Base-by-base conservation (phyloP, 1,139 yeast genomes). In the Spencermartinsiella ligniputridi region DNA sequence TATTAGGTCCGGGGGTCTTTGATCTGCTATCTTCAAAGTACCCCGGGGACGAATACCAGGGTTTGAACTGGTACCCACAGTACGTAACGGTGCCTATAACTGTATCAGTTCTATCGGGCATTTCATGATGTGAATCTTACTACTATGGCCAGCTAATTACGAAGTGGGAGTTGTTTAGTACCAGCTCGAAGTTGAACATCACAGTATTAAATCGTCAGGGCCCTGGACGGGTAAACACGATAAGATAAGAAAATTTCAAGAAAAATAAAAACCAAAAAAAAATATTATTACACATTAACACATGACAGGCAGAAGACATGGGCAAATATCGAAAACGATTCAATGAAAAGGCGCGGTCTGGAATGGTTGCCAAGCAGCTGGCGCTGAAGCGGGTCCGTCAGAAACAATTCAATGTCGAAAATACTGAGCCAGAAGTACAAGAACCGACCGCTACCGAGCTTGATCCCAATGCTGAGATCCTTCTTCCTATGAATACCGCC, bases 281-380 rank as follows among this genome's bases (percentile, higher is more conserved):
- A 22, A 6, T 6, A 22, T 6, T 22, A 22, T 22, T 22, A 6
- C 25, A 11, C 11, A 6, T 11, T 6, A 22, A 22, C 25, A 11
- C 6, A 6, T 22, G 11, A n/a, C n/a, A 32, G 34, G 15, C 2
- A 5, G 15, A n/a, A 11, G 15, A 9, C 32, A 86, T 87, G 96
- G 96, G 92, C 48, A 84, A 83, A 53, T 86, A 84, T 63, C 75
- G 94, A 56, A 78, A 78, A 63, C 67, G 96, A 51, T 84, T 82
- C 69, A 87, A 87, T 63, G 95, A 83, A 63, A 85, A 84, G 70
- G 95, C 95, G 46, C 78, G 95, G 32, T 61, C 88, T 3, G 95
- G 96, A 25, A 83, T 83, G 78, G 81, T 87, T 58, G 83, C 90
- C 33, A 86, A 83, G 70, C 86, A 83, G 61, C 81, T 83, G 30